Evolutionary conservation across 2,329 filamentous ascomycete species (phyloP).

Genomic region (Pseudogymnoascus sp.): DNA sequence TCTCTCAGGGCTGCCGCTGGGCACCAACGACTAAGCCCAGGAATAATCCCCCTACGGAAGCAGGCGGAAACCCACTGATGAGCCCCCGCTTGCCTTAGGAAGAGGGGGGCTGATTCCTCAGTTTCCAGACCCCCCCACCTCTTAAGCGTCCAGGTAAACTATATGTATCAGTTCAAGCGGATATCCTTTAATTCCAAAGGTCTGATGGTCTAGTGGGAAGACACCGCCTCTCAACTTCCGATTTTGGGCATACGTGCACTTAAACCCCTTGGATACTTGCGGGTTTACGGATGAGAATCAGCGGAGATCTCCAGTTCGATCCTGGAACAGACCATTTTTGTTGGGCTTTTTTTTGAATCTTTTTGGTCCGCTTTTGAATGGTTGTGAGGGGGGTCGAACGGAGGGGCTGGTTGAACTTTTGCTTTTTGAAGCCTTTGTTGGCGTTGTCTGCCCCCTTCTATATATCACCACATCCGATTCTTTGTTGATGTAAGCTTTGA

Average conservation of each 20-base stretch:
- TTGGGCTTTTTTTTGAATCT: not conserved
- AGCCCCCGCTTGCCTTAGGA: not conserved
- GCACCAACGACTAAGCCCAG: not conserved
- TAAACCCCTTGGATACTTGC: not conserved
- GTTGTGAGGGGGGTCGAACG: not conserved
- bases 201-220: constrained; percentile 1
- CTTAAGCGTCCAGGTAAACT: not conserved
- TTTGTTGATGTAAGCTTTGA: not conserved
- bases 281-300: constrained; percentile 5
- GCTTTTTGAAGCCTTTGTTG: not conserved
- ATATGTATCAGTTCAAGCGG: not conserved
- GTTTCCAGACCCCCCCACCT: not conserved
- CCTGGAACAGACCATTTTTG: not conserved
- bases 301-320: not conserved
- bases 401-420: not conserved
- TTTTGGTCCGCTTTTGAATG: not conserved
- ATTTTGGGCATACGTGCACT: not conserved
- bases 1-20: no score
- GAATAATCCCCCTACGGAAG: no score
- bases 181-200: not conserved
- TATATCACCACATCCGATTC: not conserved
- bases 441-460: not conserved
- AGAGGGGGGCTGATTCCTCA: not conserved
- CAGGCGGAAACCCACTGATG: not conserved
- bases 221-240: not conserved